Conservation (phyloP, 768 basidiomycete species). For the Calocybe cyanea region DNA sequence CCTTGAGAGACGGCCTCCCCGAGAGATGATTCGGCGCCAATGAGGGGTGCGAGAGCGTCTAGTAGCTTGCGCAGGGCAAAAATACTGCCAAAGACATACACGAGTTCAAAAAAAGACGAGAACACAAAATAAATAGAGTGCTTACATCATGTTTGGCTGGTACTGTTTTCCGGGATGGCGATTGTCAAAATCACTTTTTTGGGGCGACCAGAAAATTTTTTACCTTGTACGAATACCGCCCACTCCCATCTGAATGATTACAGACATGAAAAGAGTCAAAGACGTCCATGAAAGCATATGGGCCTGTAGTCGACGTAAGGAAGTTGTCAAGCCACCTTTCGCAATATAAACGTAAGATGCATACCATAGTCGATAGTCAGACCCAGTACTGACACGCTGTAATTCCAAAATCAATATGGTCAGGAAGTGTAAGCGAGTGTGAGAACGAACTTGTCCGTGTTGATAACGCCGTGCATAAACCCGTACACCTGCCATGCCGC, state of each 20-base stretch:
- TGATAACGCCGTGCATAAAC: conserved; percentile 96
- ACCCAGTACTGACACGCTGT: conserved; percentile 71
- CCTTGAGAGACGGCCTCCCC: conserved; percentile 48
- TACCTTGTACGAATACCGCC: conserved; percentile 71
- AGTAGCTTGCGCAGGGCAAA: conserved; percentile 79
- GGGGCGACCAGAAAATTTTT: neutral
- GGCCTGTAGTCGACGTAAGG: conserved; percentile 41
- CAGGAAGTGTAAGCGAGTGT: neutral
- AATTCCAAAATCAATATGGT: conserved; percentile 10
- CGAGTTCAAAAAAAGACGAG: neutral
- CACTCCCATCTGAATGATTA: conserved; percentile 80
- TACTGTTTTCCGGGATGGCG: conserved; percentile 31
- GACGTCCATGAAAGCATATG: conserved; percentile 94
- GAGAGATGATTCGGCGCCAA: conserved; percentile 75
- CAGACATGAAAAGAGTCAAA: conserved; percentile 85
- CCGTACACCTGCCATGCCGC: conserved; percentile 95
- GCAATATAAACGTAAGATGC: conserved; percentile 6
- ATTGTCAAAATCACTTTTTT: neutral
- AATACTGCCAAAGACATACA: conserved; percentile 35
- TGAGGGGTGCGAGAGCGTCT: conserved; percentile 75
- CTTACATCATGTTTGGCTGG: conserved; percentile 81
- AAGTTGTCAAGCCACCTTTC: neutral
- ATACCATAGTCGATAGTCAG: conserved; percentile 75
- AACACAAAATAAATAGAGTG: neutral
- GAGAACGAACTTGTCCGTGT: conserved; percentile 79